These are phyloP conservation scores for Pterocarpus macrocarpus DNA, from an alignment of 306 rosid species.

Conservation along the genomic window DNA sequence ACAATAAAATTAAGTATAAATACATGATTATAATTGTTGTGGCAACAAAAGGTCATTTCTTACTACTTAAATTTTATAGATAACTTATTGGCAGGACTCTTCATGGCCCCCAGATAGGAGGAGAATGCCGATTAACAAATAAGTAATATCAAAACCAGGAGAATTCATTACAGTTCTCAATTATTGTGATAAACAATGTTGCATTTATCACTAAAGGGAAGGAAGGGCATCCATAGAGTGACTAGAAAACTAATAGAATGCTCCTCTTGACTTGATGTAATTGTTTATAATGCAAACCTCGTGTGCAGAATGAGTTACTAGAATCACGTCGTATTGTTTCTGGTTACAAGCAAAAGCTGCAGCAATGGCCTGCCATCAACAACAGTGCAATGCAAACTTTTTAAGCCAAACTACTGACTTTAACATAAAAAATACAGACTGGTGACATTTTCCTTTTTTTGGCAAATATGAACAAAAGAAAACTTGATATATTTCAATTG, in stretches of 20 bases:
- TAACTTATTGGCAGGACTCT: not conserved
- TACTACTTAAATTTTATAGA: constrained; percentile 22
- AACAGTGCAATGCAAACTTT: constrained; percentile 15
- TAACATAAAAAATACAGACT: not conserved
- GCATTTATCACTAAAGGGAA: not conserved
- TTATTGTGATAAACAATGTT: not conserved
- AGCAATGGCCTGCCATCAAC: constrained; percentile 76
- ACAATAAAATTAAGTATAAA: constrained; percentile 18
- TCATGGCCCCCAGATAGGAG: not conserved
- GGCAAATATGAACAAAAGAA: not conserved
- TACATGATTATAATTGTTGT: not conserved
- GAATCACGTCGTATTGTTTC: constrained; percentile 64
- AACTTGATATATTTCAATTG: not conserved
- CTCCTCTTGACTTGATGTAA: constrained; percentile 3
- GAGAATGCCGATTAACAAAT: not conserved
- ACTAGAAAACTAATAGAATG: constrained; percentile 2
- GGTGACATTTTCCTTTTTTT: not conserved
- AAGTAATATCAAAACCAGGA: not conserved
- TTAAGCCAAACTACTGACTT: constrained; percentile 10
- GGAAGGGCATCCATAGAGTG: not conserved
- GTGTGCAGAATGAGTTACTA: constrained; percentile 74
- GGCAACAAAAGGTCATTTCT: not conserved
- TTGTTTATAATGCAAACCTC: constrained; percentile 54
- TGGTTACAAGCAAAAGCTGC: constrained; percentile 77
- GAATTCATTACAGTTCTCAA: not conserved